Base-by-base conservation (phyloP, 352 stramenopile genomes). In the Globisporangium okanoganense region DNA sequence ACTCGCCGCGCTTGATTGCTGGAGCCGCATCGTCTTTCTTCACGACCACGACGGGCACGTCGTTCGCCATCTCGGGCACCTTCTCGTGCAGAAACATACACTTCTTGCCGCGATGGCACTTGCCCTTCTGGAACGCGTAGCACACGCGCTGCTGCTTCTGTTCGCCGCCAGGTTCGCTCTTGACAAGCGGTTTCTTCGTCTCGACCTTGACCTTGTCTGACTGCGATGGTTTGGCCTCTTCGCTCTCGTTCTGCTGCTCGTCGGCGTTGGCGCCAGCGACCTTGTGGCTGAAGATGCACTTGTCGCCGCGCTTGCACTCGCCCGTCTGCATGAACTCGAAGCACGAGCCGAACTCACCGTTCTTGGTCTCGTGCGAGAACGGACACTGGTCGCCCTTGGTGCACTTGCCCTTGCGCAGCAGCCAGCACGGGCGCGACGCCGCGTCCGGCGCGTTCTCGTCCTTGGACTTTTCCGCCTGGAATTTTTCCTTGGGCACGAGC, bases 321-420 rank as follows among this genome's bases (percentile, higher is more conserved):
- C 83, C 80, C 20, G 76, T 89, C 58, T 92, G 83, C 57, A 81
- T 76, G 52, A 82, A 92, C 65, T 92, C 79, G 59, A 92, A 92
- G 72, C 83, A 92, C 56, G 79, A 88, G 61, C 83, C 83, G 50
- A 84, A 90, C 18, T 89, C 77, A 52, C 78, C 79, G 59, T 82
- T 69, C 64, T 90, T 84, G 44, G 73, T 82, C 41, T 87, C 79
- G 61, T 93, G 81, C 40, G 83, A 90, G 72, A 86, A 93, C 20
- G 78, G 76, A 64, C 83, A 93, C 24, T 63, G 71, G 48, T 75
- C 75, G 40, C 83, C 81, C 65, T 90, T 88, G 27, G 73, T 78
- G 70, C 83, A 93, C 49, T 90, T 88, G 65, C 83, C 83, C 63
- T 93, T 93, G 56, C 81, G 79, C 56, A 93, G 58, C 58, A 89